Evolutionary conservation across 805 yeast species (phyloP), one percentile per base, ranked within the genome.

Genomic region (Saccharomycopsis fodiens): DNA sequence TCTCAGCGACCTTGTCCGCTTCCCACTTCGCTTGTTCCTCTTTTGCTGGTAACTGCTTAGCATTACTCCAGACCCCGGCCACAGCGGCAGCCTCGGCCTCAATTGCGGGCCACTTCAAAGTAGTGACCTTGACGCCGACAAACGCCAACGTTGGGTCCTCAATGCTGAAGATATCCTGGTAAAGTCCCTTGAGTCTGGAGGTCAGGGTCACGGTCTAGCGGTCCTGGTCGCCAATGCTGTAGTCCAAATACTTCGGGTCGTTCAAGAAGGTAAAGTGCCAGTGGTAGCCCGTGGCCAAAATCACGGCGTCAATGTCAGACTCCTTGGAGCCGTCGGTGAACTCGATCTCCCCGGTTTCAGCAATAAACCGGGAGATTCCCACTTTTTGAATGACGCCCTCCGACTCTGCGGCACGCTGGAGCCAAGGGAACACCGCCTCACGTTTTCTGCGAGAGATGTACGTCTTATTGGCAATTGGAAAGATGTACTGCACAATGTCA

Each of bases 61-160:
- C 60, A 13, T 67, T 66, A 2, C 76, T 63, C 76, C 78, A 76
- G 3, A 73, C 70, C n/a, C 80, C 80, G 13, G 77, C 75, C 41
- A 76, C 61, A 0, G 79, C 78, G n/a, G 76, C 72, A 1, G 78
- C 74, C 39, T 66, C 60, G 1, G 71, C 62, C 53, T 76, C 82
- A 52, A 74, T 70, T 13, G 72, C 64, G 42, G 72, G 70, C 61
- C 73, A 74, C 50, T 69, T 66, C 21, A 72, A 54, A 2, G 71
- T 68, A 1, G 75, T 66, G 2, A 69, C 54, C 13, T 45, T 60
- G 5, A 63, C 54, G 0, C 77, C 79, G 13, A 69, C 60, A 44
- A 73, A 66, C 2, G 66, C 65, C 30, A 74, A 55, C 16, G 73
- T 66, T 4, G 78, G 74, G 52, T 74, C 76, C 21, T 65, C 59